phyloP scores from a whole-genome alignment of 352 stramenopile species.

The Pythium oligandrum region DNA sequence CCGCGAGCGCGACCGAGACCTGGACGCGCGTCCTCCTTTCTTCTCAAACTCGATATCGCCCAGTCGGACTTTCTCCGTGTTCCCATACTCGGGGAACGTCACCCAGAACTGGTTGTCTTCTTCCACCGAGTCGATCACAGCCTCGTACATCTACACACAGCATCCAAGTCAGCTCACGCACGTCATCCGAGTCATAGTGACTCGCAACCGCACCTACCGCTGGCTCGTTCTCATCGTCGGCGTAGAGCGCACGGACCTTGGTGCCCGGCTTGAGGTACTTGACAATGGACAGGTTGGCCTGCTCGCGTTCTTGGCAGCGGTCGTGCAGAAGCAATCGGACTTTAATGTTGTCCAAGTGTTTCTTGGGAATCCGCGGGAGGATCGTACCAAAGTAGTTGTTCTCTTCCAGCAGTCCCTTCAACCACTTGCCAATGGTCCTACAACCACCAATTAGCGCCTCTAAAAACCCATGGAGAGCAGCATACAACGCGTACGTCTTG shows the following conservation, averaged over 20 bases:
- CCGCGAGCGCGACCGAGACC: constrained; percentile 33
- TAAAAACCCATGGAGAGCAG: constrained; percentile 9
- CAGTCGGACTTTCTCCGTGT: constrained; percentile 91
- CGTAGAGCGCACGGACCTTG: constrained; percentile 93
- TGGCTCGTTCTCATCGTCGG: constrained; percentile 93
- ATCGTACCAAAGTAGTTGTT: constrained; percentile 97
- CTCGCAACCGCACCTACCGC: constrained; percentile 29
- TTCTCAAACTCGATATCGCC: constrained; percentile 91
- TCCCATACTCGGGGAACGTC: constrained; percentile 97
- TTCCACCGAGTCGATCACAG: constrained; percentile 92
- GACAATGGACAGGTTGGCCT: constrained; percentile 58
- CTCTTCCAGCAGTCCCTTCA: constrained; percentile 87
- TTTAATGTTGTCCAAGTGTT: constrained; percentile 95
- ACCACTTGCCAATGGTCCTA: constrained; percentile 92
- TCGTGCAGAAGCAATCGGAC: constrained; percentile 84
- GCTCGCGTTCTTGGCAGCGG: constrained; percentile 59
- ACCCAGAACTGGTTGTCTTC: constrained; percentile 81
- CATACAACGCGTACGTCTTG: constrained; percentile 52
- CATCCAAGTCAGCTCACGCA: background rate
- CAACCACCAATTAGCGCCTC: constrained; percentile 1
- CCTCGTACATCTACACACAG: constrained; percentile 91
- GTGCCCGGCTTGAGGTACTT: constrained; percentile 83
- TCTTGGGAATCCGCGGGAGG: constrained; percentile 94
- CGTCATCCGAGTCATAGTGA: too few species aligned
- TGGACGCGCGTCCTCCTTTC: constrained; percentile 20